Base-by-base conservation (phyloP, 768 basidiomycete genomes). In the Leccinum arenicola region DNA sequence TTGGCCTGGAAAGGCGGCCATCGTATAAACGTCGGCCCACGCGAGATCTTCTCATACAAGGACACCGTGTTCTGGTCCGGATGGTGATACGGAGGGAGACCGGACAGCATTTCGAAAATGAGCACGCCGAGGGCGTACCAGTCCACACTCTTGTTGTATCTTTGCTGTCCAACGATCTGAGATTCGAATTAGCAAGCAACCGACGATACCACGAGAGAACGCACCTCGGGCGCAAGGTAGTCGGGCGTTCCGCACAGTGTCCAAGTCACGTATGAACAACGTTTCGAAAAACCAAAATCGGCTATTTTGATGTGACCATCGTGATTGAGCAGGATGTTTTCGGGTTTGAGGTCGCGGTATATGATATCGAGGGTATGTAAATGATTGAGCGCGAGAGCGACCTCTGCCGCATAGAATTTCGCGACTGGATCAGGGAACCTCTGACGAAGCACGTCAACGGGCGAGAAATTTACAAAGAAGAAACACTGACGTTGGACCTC, bases 41-140 rank as follows among this genome's bases (percentile, higher is more conserved):
- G 76, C 49, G 89, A 81, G 65, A 99, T 98, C 74, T 91, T 91
- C 73, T 97, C 93, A 74, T 99, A 98, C 45, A 98, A 82, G 48
- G 84, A 77, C 66, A 95, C 84, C 21, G 91, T 95, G 68, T 93
- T 91, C 50, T 79, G 84, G 69, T 93, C 92, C 25, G 83, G 78
- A 72, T 91, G 89, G 75, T 97, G 95, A 78, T 94, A 98, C 0
- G 97, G 97, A 27, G 95, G 93, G 27, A 90, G 87, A 8, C 97
- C 97, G 0, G 91, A 94, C 48, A 99, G 83, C 95, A 98, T 98
- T 75, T 99, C 97, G 71, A 91, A 99, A 57, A 95, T 90, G 61
- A 99, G 86, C 56, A 99, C 93, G 53, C 97, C 97, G 54, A 98
- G 83, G 1, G 97, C 96, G 76, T 98, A 99, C 95, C 95, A 99